Base-by-base conservation (phyloP, 2,329 filamentous ascomycete species). In the Cadophora luteo-olivacea region DNA sequence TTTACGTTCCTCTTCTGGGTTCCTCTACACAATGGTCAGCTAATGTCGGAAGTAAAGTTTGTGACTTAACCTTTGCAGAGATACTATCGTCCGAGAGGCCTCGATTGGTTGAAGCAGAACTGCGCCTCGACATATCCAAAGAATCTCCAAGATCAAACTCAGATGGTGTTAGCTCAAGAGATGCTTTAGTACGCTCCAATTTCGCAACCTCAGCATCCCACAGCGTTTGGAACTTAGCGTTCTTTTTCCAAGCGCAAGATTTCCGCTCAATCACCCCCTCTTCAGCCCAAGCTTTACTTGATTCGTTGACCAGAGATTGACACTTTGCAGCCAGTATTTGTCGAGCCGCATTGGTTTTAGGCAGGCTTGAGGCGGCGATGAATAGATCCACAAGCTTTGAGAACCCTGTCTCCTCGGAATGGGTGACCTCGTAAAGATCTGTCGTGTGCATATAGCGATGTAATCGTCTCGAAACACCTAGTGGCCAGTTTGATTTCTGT, bases 21-120 rank as follows among this genome's bases (percentile, higher is more conserved):
- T 33, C n/a, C 54, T 32, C 63, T 64, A 16, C 16, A 24, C 24
- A 51, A 41, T 54, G 7, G 29, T 64, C n/a, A 64, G 49, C 54
- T 2, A 22, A 6, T 9, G 22, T 22, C n/a, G 24, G 32, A 58
- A 22, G 32, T 3, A 32, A 6, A 38, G 24, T 24, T 19, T 36
- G 29, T n/a, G 12, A 9, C 14, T 22, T 45, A 32, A 68, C 66
- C 61, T 68, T 68, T 68, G n/a, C 45, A 48, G 52, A n/a, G 19
- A 49, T 16, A 32, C 14, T 51, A 41, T 64, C 61, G 7, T 60
- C 61, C n/a, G 52, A 41, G 7, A 29, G 29, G 6, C 38, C 19
- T 22, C 54, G 52, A 32, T 32, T 61, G n/a, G 45, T 61, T 9
- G 55, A 61, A 52, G 33, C 32, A 49, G 55, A 61, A 8, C 64